These are phyloP conservation scores for Lichtheimia corymbifera DNA, from an alignment of 371 early-diverging fungal species.

Conservation along the genomic window DNA sequence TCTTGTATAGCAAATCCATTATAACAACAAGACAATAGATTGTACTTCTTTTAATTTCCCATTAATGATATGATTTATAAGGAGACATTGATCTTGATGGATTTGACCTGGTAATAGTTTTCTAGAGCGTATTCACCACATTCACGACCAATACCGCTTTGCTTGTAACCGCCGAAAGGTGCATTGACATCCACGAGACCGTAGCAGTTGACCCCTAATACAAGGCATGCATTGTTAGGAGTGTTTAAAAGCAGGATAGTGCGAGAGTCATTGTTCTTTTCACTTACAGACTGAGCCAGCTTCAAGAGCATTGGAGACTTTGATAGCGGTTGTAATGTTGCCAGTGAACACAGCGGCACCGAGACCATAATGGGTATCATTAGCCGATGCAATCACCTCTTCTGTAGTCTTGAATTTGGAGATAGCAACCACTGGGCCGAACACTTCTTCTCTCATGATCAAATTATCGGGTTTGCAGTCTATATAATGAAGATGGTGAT, in stretches of 20 bases:
- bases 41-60: not conserved
- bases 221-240: not conserved
- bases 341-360: constrained; percentile 83
- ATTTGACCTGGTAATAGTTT: constrained; percentile 55
- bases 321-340: constrained; percentile 65
- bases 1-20: no score
- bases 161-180: constrained; percentile 86
- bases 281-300: constrained; percentile 23
- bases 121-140: constrained; percentile 73
- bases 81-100: constrained; percentile 2
- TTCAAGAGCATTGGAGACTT: constrained; percentile 55
- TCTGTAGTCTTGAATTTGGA: constrained; percentile 66
- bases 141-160: constrained; percentile 82
- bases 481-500: not conserved
- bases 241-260: not conserved
- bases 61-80: not conserved
- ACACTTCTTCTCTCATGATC: constrained; percentile 77
- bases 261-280: not conserved
- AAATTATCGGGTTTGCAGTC: constrained; percentile 51
- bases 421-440: constrained; percentile 81
- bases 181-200: constrained; percentile 27
- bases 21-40: not conserved
- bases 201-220: constrained; percentile 16
- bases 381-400: constrained; percentile 73
- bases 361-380: constrained; percentile 74